Conservation (phyloP, 345 rosid genomes). For the Populus pruinosa region DNA sequence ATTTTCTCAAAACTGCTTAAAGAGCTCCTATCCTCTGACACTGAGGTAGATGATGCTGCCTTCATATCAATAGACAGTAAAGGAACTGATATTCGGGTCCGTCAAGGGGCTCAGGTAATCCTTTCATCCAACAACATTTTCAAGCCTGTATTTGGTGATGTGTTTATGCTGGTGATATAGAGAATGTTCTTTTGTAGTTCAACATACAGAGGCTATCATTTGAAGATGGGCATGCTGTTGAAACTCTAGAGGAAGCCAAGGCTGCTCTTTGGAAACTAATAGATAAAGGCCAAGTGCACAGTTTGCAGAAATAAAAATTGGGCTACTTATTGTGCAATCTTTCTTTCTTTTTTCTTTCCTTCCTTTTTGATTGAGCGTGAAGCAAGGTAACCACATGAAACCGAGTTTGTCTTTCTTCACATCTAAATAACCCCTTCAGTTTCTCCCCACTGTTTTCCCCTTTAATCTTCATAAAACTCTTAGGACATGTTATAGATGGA, state of each 20-base stretch:
- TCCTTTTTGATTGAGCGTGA: neutral
- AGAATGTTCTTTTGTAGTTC: slow-evolving; percentile 42
- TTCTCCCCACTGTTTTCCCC: neutral
- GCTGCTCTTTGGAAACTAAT: slow-evolving; percentile 70
- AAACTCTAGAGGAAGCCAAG: slow-evolving; percentile 88
- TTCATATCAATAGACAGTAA: slow-evolving; percentile 92
- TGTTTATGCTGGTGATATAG: neutral
- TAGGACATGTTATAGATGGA: neutral
- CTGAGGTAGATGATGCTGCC: slow-evolving; percentile 92
- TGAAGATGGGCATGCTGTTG: slow-evolving; percentile 61
- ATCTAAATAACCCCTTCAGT: neutral
- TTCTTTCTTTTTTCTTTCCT: neutral
- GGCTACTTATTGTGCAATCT: neutral
- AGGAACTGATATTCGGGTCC: slow-evolving; percentile 85
- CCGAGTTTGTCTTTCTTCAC: neutral
- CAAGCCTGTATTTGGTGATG: neutral
- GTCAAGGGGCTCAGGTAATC: slow-evolving; percentile 93
- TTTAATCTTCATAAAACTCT: neutral
- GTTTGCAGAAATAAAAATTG: slow-evolving; percentile 32
- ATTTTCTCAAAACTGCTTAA: slow-evolving; percentile 78
- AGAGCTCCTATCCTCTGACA: slow-evolving; percentile 58
- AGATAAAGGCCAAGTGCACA: slow-evolving; percentile 55
- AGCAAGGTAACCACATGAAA: neutral
- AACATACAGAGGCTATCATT: slow-evolving; percentile 85
- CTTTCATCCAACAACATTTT: neutral